These are phyloP conservation scores for Grosmannia serpens DNA, from an alignment of 2,329 filamentous ascomycete species.

Conservation along the genomic window DNA sequence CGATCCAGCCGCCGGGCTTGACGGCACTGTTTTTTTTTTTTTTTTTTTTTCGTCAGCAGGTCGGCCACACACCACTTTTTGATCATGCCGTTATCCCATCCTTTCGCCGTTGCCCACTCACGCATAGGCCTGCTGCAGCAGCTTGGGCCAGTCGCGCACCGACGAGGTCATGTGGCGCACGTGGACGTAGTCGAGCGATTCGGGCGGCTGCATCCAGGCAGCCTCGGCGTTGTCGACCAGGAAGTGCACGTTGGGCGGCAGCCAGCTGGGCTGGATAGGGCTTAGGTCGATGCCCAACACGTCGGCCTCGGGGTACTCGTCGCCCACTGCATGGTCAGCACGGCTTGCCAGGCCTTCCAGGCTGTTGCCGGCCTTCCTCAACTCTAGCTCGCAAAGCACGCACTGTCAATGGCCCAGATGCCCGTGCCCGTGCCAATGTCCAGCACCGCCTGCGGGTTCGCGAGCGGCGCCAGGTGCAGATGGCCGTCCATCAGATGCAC, in stretches of 20 bases:
- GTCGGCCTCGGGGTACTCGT: slow-evolving; percentile 2
- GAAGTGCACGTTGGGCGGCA: slow-evolving; percentile 23
- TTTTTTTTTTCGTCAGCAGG: neutral
- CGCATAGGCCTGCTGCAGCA: slow-evolving; percentile 8
- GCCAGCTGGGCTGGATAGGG: slow-evolving; percentile 16
- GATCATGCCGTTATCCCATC: no score
- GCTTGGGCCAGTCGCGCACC: slow-evolving; percentile 21
- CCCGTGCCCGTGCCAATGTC: slow-evolving; percentile 4
- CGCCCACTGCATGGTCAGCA: slow-evolving; percentile 8
- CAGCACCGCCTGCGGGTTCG: neutral
- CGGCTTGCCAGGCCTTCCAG: no score
- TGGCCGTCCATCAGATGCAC: slow-evolving; percentile 14
- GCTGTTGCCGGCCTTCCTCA: no score
- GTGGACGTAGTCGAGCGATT: slow-evolving; percentile 42
- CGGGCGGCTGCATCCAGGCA: slow-evolving; percentile 30
- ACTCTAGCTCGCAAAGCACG: no score
- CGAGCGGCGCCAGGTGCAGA: neutral
- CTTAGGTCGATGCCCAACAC: slow-evolving; percentile 24
- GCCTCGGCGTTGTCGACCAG: slow-evolving; percentile 29
- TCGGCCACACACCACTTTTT: neutral
- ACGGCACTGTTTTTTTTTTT: neutral
- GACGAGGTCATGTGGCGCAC: slow-evolving; percentile 32
- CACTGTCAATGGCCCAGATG: slow-evolving; percentile 21
- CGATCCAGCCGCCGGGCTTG: no score
- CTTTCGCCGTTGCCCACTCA: neutral